These are phyloP conservation scores for Spathaspora arborariae DNA, from an alignment of 805 yeast species.

Conservation along the genomic window DNA sequence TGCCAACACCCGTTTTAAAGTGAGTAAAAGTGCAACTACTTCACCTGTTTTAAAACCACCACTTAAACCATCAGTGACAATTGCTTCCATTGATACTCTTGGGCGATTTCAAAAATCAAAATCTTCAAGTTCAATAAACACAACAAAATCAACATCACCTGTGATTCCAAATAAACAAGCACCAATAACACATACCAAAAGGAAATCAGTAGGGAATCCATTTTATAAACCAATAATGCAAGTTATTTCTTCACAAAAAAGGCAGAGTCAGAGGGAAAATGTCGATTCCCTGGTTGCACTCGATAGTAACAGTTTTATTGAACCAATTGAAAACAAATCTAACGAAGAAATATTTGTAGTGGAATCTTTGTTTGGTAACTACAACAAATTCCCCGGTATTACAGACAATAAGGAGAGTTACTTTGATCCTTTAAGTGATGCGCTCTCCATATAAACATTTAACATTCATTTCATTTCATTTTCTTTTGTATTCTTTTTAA, in stretches of 20 bases:
- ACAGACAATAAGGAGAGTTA: not conserved
- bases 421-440: slow-evolving; percentile 6
- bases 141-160: not conserved
- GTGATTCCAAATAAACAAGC: not conserved
- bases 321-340: not conserved
- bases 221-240: slow-evolving; percentile 13
- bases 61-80: slow-evolving; percentile 6
- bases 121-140: not conserved
- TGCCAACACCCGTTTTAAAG: slow-evolving; percentile 1
- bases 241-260: not conserved
- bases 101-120: not conserved
- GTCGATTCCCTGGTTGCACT: not conserved
- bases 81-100: slow-evolving; percentile 6
- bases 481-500: not conserved
- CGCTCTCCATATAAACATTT: not conserved
- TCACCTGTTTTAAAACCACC: slow-evolving; percentile 7
- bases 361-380: slow-evolving; percentile 1
- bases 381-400: not conserved
- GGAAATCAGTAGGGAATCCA: slow-evolving; percentile 13
- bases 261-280: not conserved
- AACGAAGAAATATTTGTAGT: not conserved
- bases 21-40: slow-evolving; percentile 4
- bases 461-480: not conserved
- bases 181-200: not conserved
- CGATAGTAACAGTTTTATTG: not conserved